phyloP scores from a whole-genome alignment of 257 asterid genomes.

The Nicotiana sylvestris region DNA sequence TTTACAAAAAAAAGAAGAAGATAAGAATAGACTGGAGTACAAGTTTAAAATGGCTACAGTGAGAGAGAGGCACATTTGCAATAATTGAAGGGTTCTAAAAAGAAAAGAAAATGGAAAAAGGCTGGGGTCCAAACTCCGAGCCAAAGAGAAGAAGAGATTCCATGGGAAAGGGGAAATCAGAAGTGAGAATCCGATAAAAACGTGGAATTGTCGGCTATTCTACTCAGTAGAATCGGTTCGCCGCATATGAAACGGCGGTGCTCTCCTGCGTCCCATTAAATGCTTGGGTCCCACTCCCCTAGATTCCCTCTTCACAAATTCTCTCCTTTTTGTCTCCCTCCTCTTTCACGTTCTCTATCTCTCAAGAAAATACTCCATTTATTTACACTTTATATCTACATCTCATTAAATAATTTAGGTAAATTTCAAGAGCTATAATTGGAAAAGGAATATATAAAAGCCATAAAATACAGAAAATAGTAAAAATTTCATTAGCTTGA shows the following conservation, averaged over 20 bases:
- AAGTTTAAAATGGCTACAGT: not conserved
- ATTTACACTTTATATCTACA: too few relatives aligned
- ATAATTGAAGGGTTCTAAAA: not conserved
- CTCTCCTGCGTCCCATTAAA: slow-evolving; percentile 11
- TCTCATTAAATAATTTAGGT: too few relatives aligned
- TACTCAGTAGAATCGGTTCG: slow-evolving; percentile 25
- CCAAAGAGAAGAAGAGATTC: not conserved
- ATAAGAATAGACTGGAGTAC: too few relatives aligned
- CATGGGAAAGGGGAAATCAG: not conserved
- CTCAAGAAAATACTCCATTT: too few relatives aligned
- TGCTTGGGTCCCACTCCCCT: not conserved
- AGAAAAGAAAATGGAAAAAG: too few relatives aligned
- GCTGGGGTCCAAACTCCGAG: not conserved
- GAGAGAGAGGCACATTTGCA: not conserved
- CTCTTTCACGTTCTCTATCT: not conserved
- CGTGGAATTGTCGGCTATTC: slow-evolving; percentile 19
- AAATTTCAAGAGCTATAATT: too few relatives aligned
- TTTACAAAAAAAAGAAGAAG: too few relatives aligned
- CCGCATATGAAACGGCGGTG: slow-evolving; percentile 42
- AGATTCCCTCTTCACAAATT: not conserved
- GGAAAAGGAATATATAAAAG: too few relatives aligned
- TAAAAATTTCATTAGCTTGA: too few relatives aligned
- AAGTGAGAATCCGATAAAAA: slow-evolving; percentile 9
- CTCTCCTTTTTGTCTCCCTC: not conserved
- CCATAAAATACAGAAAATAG: too few relatives aligned